Evolutionary conservation across 164 flowering plant genomes (phyloP).

Genomic region (Vitis rupestris): DNA sequence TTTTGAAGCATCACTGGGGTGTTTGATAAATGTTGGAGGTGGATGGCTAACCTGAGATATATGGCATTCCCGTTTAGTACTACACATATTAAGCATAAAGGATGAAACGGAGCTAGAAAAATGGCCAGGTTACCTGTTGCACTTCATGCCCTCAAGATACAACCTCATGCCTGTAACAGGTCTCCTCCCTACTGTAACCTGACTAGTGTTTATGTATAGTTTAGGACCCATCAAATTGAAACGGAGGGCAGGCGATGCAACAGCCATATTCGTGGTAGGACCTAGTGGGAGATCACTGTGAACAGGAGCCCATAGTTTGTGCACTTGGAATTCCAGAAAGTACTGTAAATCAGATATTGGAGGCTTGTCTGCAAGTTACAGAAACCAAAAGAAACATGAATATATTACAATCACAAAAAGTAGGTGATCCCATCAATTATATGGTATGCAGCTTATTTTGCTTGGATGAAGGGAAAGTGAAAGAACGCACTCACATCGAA

Average conservation of each 20-base stretch:
- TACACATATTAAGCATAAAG: background rate
- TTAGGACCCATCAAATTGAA: slow-evolving; percentile 74
- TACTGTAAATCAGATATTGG: slow-evolving; percentile 60
- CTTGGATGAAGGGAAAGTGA: too few species aligned
- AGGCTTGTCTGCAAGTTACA: slow-evolving; percentile 65
- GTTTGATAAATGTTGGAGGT: slow-evolving; percentile 64
- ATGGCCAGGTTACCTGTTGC: slow-evolving; percentile 44
- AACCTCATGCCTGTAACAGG: slow-evolving; percentile 85
- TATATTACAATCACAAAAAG: too few species aligned
- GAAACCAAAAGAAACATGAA: background rate
- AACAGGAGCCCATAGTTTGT: slow-evolving; percentile 74
- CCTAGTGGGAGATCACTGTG: slow-evolving; percentile 65
- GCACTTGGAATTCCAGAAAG: slow-evolving; percentile 69
- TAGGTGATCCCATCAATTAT: too few species aligned
- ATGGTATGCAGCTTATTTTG: too few species aligned
- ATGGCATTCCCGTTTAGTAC: too few species aligned
- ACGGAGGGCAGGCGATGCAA: slow-evolving; percentile 41
- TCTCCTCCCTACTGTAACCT: slow-evolving; percentile 55
- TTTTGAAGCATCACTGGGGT: slow-evolving; percentile 44
- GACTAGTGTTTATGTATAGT: slow-evolving; percentile 58
- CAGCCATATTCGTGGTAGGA: slow-evolving; percentile 35
- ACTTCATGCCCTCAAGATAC: slow-evolving; percentile 72
- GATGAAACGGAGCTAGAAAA: too few species aligned
- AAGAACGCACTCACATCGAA: slow-evolving; percentile 53
- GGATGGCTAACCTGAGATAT: slow-evolving; percentile 67